Evolutionary conservation across 1,139 yeast genomes (phyloP).

Genomic region (Debaryomyces fabryi): DNA sequence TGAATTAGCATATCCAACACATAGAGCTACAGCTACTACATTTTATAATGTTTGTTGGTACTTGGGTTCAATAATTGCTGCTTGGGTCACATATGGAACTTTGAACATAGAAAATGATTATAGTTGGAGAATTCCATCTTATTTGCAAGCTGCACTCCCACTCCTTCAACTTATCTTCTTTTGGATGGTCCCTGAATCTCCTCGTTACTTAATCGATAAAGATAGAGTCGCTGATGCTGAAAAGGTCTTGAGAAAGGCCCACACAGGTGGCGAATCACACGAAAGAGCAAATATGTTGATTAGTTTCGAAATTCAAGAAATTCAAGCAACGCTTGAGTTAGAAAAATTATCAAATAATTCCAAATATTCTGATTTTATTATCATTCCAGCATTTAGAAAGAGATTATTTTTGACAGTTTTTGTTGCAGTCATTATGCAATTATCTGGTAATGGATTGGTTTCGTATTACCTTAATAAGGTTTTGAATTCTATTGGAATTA

Average conservation of each 20-base stretch:
- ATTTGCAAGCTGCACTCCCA: slow-evolving; percentile 45
- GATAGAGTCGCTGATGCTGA: slow-evolving; percentile 43
- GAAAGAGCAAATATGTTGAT: slow-evolving; percentile 36
- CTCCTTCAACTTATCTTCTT: slow-evolving; percentile 26
- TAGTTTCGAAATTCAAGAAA: slow-evolving; percentile 51
- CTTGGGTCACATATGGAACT: slow-evolving; percentile 56
- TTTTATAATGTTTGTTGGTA: slow-evolving; percentile 52
- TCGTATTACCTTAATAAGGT: slow-evolving; percentile 54
- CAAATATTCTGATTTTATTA: slow-evolving; percentile 41
- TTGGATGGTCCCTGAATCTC: slow-evolving; percentile 49
- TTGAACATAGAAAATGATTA: slow-evolving; percentile 28
- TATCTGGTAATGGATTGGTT: slow-evolving; percentile 56
- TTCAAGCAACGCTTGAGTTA: slow-evolving; percentile 40
- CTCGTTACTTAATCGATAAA: slow-evolving; percentile 43
- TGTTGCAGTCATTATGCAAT: slow-evolving; percentile 44
- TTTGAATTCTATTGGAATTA: slow-evolving; percentile 52
- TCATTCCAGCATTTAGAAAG: slow-evolving; percentile 41
- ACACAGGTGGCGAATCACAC: slow-evolving; percentile 38
- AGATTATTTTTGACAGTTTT: slow-evolving; percentile 42
- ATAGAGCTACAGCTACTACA: slow-evolving; percentile 48
- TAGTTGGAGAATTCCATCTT: slow-evolving; percentile 53
- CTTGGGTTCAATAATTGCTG: slow-evolving; percentile 58
- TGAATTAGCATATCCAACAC: slow-evolving; percentile 50
- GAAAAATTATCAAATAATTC: slow-evolving; percentile 30
- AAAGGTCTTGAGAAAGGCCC: slow-evolving; percentile 42